Evolutionary conservation across 2,329 filamentous ascomycete species (phyloP).

Genomic region (Stemphylium lycopersici): DNA sequence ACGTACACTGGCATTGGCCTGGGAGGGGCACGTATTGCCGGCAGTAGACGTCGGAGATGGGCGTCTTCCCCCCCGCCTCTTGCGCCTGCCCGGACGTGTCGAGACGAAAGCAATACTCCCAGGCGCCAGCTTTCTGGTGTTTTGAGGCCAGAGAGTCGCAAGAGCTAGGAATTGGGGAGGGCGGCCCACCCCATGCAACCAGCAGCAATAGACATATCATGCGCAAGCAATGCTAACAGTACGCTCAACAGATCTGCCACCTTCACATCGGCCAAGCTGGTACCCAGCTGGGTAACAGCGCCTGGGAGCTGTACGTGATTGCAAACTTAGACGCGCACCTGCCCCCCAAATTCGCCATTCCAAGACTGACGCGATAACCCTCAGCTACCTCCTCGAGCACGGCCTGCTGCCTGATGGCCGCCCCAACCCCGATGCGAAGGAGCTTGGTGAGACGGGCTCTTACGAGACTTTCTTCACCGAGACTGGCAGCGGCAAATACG

Average conservation of each 20-base stretch:
- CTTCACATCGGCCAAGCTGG: conserved; percentile 75
- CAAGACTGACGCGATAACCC: conserved; percentile 22
- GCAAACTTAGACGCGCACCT: conserved; percentile 9
- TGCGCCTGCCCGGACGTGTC: conserved; percentile 9
- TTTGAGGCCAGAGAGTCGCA: not conserved
- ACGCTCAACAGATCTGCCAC: conserved; percentile 62
- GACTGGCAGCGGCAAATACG: conserved; percentile 73
- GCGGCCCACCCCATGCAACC: not conserved
- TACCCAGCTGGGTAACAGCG: conserved; percentile 75
- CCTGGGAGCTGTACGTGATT: conserved; percentile 73
- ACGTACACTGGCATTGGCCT: conserved; percentile 24
- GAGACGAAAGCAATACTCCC: conserved; percentile 2
- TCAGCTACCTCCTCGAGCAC: conserved; percentile 74
- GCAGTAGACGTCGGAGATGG: not conserved
- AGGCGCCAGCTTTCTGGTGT: not conserved
- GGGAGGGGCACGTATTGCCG: not conserved
- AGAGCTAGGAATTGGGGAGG: not conserved
- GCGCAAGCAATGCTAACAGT: conserved; percentile 19
- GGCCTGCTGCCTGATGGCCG: conserved; percentile 70
- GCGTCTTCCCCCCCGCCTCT: conserved; percentile 5
- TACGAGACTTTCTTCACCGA: conserved; percentile 78
- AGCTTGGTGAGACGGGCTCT: conserved; percentile 66
- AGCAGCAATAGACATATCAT: not conserved
- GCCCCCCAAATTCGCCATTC: conserved; percentile 10
- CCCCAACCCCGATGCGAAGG: conserved; percentile 65